These are phyloP conservation scores for Eucalyptus pauciflora DNA, from an alignment of 345 rosid genomes.

Conservation along the genomic window DNA sequence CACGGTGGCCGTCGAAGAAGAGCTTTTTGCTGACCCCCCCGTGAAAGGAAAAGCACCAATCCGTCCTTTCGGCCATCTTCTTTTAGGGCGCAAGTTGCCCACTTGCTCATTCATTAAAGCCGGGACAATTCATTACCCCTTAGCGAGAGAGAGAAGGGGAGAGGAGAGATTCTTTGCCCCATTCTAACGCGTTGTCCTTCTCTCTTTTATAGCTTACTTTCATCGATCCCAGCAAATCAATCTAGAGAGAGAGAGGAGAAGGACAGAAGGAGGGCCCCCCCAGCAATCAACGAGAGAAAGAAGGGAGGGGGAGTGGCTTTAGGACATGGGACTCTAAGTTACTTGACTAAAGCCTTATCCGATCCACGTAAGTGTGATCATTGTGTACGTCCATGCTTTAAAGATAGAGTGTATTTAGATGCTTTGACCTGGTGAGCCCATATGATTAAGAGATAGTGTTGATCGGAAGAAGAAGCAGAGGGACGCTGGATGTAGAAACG, in stretches of 20 bases:
- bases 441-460: not conserved
- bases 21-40: not conserved
- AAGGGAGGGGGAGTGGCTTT: not conserved
- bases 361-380: not conserved
- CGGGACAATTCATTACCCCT: not conserved
- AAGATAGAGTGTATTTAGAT: not conserved
- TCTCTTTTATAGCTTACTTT: not conserved
- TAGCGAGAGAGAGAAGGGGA: not conserved
- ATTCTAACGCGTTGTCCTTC: not conserved
- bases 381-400: not conserved
- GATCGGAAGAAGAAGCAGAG: not conserved
- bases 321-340: not conserved
- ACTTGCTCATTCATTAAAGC: not conserved
- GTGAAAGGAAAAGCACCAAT: not conserved
- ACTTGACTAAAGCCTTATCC: not conserved
- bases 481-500: not conserved
- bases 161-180: not conserved
- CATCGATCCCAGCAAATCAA: not conserved
- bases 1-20: not conserved
- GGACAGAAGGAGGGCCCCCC: not conserved
- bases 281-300: not conserved
- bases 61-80: not conserved
- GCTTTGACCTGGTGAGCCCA: not conserved
- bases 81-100: not conserved
- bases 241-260: not conserved